These are phyloP conservation scores for Fragilariopsis cylindrus DNA, from an alignment of 108 stramenopile genomes.

Conservation along the genomic window DNA sequence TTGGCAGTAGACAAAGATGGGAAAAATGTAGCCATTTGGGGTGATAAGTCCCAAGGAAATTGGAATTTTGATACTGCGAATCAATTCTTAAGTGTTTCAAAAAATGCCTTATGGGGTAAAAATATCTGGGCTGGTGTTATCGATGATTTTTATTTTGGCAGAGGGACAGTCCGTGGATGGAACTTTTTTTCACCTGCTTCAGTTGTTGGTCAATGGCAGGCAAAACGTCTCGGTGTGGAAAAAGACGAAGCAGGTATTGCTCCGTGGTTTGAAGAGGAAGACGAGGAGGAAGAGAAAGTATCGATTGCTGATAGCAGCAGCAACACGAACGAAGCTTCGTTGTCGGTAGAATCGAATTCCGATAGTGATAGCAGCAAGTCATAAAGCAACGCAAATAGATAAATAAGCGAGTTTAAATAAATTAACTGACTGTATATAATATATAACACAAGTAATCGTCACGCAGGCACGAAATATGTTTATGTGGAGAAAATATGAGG, in stretches of 20 bases:
- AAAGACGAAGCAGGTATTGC: constrained; percentile 73
- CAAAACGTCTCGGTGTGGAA: constrained; percentile 72
- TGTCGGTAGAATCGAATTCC: constrained; percentile 15
- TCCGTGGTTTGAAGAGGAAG: constrained; percentile 76
- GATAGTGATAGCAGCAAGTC: constrained; percentile 6
- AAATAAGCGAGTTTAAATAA: too few species aligned
- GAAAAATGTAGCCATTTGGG: constrained; percentile 74
- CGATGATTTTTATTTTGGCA: constrained; percentile 80
- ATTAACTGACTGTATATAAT: too few species aligned
- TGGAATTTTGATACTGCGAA: constrained; percentile 76
- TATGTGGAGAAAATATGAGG: too few species aligned
- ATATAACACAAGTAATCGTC: too few species aligned
- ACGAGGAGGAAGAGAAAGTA: constrained; percentile 26
- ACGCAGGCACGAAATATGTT: too few species aligned
- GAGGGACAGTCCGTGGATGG: constrained; percentile 86
- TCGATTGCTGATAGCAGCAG: too few species aligned
- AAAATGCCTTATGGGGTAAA: constrained; percentile 69
- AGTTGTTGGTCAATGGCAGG: constrained; percentile 86
- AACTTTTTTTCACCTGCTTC: constrained; percentile 65
- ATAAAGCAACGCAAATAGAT: neutral
- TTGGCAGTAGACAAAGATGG: constrained; percentile 62
- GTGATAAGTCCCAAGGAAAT: constrained; percentile 63
- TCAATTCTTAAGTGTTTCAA: constrained; percentile 74
- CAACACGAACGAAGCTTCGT: constrained; percentile 15
- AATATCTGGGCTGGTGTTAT: constrained; percentile 78